Conservation (phyloP, 108 stramenopile species). For the Chaetoceros tenuissimus region DNA sequence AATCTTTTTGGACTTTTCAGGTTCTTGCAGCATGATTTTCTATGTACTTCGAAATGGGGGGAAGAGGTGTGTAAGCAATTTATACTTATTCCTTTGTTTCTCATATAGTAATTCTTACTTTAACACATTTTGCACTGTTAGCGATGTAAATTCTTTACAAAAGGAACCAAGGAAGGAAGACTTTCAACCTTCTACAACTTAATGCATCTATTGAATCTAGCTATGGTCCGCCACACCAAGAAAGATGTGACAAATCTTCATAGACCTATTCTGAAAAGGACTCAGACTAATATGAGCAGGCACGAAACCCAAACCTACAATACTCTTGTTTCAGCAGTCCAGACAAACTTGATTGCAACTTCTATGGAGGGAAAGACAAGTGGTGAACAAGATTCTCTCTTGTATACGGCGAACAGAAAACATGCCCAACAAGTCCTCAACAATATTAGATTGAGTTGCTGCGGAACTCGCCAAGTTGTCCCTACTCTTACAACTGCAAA, state of each 20-base stretch:
- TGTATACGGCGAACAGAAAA: constrained; percentile 51
- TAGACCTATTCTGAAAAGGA: constrained; percentile 26
- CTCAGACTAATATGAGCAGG: constrained; percentile 38
- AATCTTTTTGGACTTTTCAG: constrained; percentile 47
- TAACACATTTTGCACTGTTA: not conserved
- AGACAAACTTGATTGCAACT: constrained; percentile 57
- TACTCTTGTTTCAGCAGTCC: constrained; percentile 55
- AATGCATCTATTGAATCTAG: constrained; percentile 35
- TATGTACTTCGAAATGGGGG: constrained; percentile 34
- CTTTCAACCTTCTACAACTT: constrained; percentile 58
- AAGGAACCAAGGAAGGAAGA: constrained; percentile 19
- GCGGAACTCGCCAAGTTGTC: constrained; percentile 50
- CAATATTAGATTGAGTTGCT: constrained; percentile 73
- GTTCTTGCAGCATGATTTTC: constrained; percentile 70
- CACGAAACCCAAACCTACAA: constrained; percentile 66
- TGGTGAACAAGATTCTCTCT: constrained; percentile 73
- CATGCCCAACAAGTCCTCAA: constrained; percentile 49
- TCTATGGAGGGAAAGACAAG: constrained; percentile 72
- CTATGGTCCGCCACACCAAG: constrained; percentile 83
- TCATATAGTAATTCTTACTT: no score
- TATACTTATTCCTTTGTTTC: constrained; percentile 44
- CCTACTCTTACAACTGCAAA: constrained; percentile 26
- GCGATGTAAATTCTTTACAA: not conserved
- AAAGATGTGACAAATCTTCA: constrained; percentile 57
- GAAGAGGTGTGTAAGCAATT: constrained; percentile 45